Conservation (phyloP, 1,284 basidiomycete species). For the Puccinia horiana region DNA sequence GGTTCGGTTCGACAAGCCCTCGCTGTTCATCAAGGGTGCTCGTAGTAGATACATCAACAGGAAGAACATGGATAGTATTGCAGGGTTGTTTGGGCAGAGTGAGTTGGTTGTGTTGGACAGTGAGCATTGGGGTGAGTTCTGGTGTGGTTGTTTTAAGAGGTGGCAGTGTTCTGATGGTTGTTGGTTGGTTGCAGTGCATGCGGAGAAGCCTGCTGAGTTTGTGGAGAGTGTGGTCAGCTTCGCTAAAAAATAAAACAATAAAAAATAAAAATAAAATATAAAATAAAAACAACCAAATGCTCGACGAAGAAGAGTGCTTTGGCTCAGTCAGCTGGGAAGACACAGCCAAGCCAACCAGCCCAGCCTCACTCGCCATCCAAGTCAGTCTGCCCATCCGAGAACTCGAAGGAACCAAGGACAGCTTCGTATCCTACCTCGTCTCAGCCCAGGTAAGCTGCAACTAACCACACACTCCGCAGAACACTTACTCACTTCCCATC, state of each 20-base stretch:
- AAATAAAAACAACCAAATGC: background rate
- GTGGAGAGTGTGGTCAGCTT: slow-evolving; percentile 30
- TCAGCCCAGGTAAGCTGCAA: slow-evolving; percentile 82
- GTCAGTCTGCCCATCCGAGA: slow-evolving; percentile 94
- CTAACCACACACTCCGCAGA: background rate
- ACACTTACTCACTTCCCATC: background rate
- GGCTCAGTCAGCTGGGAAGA: slow-evolving; percentile 56
- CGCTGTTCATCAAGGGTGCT: slow-evolving; percentile 45
- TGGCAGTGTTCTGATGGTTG: background rate
- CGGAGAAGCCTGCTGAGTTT: slow-evolving; percentile 48
- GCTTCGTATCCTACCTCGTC: slow-evolving; percentile 92
- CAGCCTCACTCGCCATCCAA: slow-evolving; percentile 63
- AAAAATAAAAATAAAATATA: background rate
- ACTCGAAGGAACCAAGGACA: slow-evolving; percentile 90
- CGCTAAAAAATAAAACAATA: background rate
- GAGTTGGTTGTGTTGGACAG: slow-evolving; percentile 26
- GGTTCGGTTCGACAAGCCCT: slow-evolving; percentile 20
- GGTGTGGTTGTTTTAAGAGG: too few species aligned
- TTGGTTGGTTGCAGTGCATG: slow-evolving; percentile 33
- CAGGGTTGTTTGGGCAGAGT: slow-evolving; percentile 23
- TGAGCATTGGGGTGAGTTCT: slow-evolving; percentile 48
- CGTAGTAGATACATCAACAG: slow-evolving; percentile 43
- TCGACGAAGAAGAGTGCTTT: slow-evolving; percentile 54
- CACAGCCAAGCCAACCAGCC: slow-evolving; percentile 19
- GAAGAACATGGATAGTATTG: slow-evolving; percentile 13